phyloP scores from a whole-genome alignment of 176 grass and related monocot species.

The Aegilops tauschii region DNA sequence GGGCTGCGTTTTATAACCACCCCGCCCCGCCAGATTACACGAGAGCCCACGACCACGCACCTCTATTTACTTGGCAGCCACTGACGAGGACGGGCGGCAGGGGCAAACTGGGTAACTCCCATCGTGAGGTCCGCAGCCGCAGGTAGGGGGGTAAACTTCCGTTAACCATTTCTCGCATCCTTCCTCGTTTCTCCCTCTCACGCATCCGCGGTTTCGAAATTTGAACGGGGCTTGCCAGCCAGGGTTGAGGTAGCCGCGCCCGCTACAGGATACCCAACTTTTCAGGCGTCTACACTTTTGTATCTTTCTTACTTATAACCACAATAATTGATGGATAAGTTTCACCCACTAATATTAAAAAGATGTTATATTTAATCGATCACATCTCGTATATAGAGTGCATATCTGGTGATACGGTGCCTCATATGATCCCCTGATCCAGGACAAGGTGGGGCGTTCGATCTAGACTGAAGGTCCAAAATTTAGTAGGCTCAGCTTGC shows the following conservation, averaged over 20 bases:
- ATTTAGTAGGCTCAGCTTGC: no score
- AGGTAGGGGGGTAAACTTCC: neutral
- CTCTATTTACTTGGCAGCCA: constrained; percentile 9
- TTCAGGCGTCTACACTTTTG: neutral
- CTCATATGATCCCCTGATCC: no score
- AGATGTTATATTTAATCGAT: no score
- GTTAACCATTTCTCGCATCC: constrained; percentile 26
- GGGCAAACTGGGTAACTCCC: neutral
- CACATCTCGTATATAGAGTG: no score
- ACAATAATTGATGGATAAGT: no score
- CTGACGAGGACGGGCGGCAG: neutral
- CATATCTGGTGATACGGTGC: no score
- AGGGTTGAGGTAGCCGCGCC: constrained; percentile 1
- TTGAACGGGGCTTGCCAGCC: constrained; percentile 20
- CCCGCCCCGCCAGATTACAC: neutral
- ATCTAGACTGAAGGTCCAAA: no score
- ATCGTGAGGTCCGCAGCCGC: constrained; percentile 4
- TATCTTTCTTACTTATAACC: no score
- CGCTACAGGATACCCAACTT: constrained; percentile 19
- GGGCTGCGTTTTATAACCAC: constrained; percentile 42
- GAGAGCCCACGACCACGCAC: neutral
- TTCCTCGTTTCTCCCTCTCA: constrained; percentile 59
- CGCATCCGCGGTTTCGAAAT: constrained; percentile 52
- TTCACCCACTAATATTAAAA: no score
- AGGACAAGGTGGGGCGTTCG: no score